A percentile compares a stretch with the other conserved stretches of the same genome.
Evolutionary conservation across 208 protist genomes (phyloP).

Genomic region (Borovskyia barvae): DNA sequence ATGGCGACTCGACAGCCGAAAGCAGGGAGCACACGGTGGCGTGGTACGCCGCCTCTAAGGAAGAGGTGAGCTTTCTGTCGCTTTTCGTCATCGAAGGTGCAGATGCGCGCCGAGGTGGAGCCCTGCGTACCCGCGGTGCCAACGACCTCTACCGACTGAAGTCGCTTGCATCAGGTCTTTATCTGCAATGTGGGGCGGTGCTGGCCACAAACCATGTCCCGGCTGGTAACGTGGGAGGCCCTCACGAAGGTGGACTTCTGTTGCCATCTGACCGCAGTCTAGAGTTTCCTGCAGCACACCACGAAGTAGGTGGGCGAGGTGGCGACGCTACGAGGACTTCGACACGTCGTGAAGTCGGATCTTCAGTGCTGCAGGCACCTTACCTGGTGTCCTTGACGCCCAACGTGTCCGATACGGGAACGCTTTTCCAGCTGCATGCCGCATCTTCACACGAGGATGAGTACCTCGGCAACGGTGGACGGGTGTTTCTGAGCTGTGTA

Average conservation of each 20-base stretch:
- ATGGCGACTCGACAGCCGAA: background rate
- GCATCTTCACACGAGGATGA: constrained; percentile 19
- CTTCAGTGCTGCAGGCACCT: constrained; percentile 1
- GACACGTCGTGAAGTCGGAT: no score
- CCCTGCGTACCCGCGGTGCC: constrained; percentile 23
- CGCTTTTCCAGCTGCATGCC: constrained; percentile 33
- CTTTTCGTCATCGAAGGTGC: constrained; percentile 50
- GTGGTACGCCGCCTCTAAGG: constrained; percentile 24
- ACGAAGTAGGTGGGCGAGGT: background rate
- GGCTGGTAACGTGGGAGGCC: background rate
- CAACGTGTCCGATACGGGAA: constrained; percentile 24
- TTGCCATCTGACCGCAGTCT: no score
- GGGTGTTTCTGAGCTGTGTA: constrained; percentile 37
- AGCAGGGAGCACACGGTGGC: constrained; percentile 14
- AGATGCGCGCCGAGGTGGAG: constrained; percentile 44
- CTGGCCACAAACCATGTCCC: background rate
- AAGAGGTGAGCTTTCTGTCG: constrained; percentile 43
- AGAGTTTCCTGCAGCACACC: no score
- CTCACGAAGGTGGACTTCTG: no score
- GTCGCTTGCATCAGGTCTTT: constrained; percentile 38
- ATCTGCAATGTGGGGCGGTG: constrained; percentile 32
- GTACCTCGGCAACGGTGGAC: constrained; percentile 36
- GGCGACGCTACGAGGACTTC: background rate
- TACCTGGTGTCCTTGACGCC: constrained; percentile 32
- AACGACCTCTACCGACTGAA: constrained; percentile 39